phyloP scores from a whole-genome alignment of 139 green algal genomes.

The Micractinium conductrix region DNA sequence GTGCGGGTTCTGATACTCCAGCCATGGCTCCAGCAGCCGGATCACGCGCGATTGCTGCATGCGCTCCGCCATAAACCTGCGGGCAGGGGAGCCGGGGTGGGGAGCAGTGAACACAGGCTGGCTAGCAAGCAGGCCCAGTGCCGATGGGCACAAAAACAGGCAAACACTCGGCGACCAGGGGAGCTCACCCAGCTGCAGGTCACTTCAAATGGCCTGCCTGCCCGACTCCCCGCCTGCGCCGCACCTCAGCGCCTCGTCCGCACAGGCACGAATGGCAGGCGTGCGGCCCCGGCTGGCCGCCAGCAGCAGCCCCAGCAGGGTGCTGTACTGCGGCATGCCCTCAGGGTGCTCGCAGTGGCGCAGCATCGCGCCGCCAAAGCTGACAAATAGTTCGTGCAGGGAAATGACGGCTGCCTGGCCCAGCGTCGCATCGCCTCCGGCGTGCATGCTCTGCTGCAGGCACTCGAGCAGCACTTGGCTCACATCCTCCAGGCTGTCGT shows the following conservation, averaged over 20 bases:
- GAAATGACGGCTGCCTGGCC: slow-evolving; percentile 1
- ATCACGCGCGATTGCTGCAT: slow-evolving; percentile 24
- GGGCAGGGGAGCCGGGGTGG: not conserved
- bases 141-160: no score
- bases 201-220: no score
- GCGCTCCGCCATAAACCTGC: slow-evolving; percentile 14
- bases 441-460: no score
- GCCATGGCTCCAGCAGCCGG: slow-evolving; percentile 6
- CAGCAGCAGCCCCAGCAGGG: slow-evolving; percentile 30
- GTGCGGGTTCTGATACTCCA: slow-evolving; percentile 1
- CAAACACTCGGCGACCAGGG: no score
- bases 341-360: not conserved
- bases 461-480: slow-evolving; percentile 28
- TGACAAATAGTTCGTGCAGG: slow-evolving; percentile 17
- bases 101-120: no score
- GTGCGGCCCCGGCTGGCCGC: slow-evolving; percentile 24
- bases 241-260: slow-evolving; percentile 23
- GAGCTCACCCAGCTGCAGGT: no score
- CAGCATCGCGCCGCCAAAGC: slow-evolving; percentile 19
- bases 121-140: no score
- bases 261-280: slow-evolving; percentile 9
- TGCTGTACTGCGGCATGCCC: slow-evolving; percentile 16
- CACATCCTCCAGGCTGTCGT: slow-evolving; percentile 4
- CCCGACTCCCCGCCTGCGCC: no score
- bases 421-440: not conserved